Evolutionary conservation across 352 stramenopile genomes (phyloP), one percentile per base, ranked within the genome.

Genomic region (Thalassiosira hispida): DNA sequence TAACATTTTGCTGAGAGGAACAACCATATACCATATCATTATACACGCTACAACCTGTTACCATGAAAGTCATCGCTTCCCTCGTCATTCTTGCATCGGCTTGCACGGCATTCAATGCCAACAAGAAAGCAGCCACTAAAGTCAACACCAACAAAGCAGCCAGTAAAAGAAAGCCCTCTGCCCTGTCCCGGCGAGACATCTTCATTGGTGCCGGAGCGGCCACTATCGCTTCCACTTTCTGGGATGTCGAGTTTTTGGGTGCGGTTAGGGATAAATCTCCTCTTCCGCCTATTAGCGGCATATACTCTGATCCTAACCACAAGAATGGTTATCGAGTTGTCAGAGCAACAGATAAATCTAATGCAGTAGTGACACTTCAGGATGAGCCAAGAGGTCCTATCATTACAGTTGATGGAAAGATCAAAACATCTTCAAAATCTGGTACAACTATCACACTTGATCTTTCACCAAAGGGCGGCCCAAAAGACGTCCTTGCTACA

Each of bases 301-400:
- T 73, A 31, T 73, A 73, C 49, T 44, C 20, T 38, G 64, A 73
- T 42, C 64, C 64, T 1, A 73, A 73, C 47, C 64, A 73, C 49
- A 51, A 51, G 47, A 61, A 40, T 20, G 64, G 64, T 2, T 73
- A 73, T 25, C 44, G 64, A 1, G 29, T 73, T 9, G 64, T 73
- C 3, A 25, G 64, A 0, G 33, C 46, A 8, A 16, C 63, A 22
- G 64, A 63, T 23, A 63, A 55, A 23, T 73, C 52, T 49, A 52
- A 53, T 38, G 49, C 38, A 12, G 11, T 63, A 1, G 47, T 73
- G 11, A 73, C 38, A 8, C 47, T 73, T 18, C 64, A 73, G 31
- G 64, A 73, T 38, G 49, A 73, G 23, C 29, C 46, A 1, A 25
- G 29, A 40, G 64, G 47, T 16, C 49, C 64, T 29, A 33, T 73